Evolutionary conservation across 2,329 filamentous ascomycete species (phyloP), one percentile per base, ranked within the genome.

Genomic region (Cercospora canescens): DNA sequence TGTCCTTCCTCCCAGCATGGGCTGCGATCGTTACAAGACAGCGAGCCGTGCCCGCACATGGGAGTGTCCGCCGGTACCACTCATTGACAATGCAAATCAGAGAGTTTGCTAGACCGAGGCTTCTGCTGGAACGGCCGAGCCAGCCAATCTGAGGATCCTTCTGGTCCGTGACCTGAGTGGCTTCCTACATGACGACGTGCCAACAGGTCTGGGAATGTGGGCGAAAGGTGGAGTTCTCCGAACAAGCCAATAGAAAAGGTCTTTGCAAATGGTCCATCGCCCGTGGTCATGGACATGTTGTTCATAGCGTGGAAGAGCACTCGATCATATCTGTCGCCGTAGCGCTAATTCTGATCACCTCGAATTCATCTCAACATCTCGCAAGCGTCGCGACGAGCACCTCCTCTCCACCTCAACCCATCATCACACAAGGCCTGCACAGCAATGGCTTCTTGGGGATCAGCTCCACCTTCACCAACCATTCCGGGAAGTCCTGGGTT

Each of bases 391-490:
- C 12, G 45, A 28, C 45, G 24, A 16, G 45, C 24, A 16, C 45
- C 16, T 16, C 26, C 18, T 55, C 16, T 6, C 32, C 32, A 35
- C 32, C 4, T 35, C 32, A 56, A 6, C 18, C 18, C 28, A 32
- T 14, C 30, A 35, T 30, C 30, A 56, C 32, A 35, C n/a, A 35
- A 21, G 8, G 39, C 18, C 16, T 26, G 28, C 30, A 30, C 41
- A 35, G 30, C 60, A 37, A 62, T 62, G 60, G 18, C 60, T 55
- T 28, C 60, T 9, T 62, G 60, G 60, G 52, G 30, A 32, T 62
- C 60, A 26, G 9, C 60, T 21, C 41, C 48, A 35, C 60, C 48
- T 16, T 62, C 60, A 21, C 28, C 60, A 9, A 56, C 52, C 52
- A 56, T 56, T 2, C 32, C 60, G 39, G 45, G 60, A 21, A 62